Conservation (phyloP, 345 rosid genomes). For the Melaleuca quinquenervia region DNA sequence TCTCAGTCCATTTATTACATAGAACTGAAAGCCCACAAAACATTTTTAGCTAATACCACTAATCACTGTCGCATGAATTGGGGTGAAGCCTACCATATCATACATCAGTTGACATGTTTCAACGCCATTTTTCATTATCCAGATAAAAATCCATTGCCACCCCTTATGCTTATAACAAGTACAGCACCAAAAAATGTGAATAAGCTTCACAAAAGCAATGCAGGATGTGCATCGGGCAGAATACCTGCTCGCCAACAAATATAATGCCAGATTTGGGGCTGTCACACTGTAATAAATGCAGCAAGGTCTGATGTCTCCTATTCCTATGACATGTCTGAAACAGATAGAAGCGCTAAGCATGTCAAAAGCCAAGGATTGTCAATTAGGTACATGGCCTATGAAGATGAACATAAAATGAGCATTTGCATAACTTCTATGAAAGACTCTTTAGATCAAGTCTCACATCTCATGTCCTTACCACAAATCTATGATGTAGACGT, state of each 20-base stretch:
- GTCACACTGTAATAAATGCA: slow-evolving; percentile 49
- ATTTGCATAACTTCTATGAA: not conserved
- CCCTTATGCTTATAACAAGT: not conserved
- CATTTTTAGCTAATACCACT: not conserved
- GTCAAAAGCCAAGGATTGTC: not conserved
- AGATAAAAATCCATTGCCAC: not conserved
- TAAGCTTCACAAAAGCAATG: not conserved
- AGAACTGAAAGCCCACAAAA: not conserved
- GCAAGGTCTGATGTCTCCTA: slow-evolving; percentile 41
- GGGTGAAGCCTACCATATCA: not conserved
- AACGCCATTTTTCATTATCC: not conserved
- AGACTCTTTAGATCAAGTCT: not conserved
- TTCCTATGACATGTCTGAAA: slow-evolving; percentile 45
- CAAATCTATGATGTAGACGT: slow-evolving; percentile 55
- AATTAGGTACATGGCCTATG: not conserved
- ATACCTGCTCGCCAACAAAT: slow-evolving; percentile 84
- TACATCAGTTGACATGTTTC: not conserved
- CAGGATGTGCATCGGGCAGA: not conserved
- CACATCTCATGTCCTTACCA: slow-evolving; percentile 25
- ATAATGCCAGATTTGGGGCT: slow-evolving; percentile 59
- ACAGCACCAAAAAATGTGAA: not conserved
- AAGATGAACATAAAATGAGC: not conserved
- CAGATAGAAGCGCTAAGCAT: not conserved
- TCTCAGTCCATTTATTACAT: not conserved
- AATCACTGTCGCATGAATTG: not conserved